phyloP scores from a whole-genome alignment of 2,329 filamentous ascomycete genomes.

The Fusarium brevicatenulatum region DNA sequence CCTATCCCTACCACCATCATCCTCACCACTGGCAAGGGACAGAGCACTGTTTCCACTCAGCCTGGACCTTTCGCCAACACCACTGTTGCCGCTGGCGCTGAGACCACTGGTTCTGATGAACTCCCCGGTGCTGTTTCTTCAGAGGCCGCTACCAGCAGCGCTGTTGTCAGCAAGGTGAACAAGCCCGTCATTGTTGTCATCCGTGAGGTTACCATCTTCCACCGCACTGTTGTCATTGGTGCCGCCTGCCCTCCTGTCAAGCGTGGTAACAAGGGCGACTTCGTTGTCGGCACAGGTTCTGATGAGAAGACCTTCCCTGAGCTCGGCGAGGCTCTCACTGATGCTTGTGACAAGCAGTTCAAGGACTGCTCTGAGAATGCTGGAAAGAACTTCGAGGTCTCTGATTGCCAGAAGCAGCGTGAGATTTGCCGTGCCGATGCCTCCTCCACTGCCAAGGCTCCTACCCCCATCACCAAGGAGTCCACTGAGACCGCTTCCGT shows the following conservation, averaged over 20 bases:
- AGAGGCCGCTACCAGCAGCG: slow-evolving; percentile 27
- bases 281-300: slow-evolving; percentile 34
- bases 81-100: slow-evolving; percentile 14
- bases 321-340: slow-evolving; percentile 36
- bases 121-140: slow-evolving; percentile 11
- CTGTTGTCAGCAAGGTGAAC: slow-evolving; percentile 28
- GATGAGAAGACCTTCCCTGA: slow-evolving; percentile 34
- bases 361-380: slow-evolving; percentile 35
- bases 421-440: slow-evolving; percentile 39
- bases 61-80: slow-evolving; percentile 36
- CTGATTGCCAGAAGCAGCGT: slow-evolving; percentile 42
- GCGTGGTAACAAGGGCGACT: slow-evolving; percentile 31
- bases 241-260: slow-evolving; percentile 43
- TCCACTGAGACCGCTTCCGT: slow-evolving; percentile 43
- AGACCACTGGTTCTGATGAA: slow-evolving; percentile 14
- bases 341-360: slow-evolving; percentile 44
- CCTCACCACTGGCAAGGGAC: slow-evolving; percentile 31
- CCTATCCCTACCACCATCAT: slow-evolving; percentile 28
- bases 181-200: slow-evolving; percentile 38
- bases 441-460: slow-evolving; percentile 36
- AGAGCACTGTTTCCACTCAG: slow-evolving; percentile 19
- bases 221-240: slow-evolving; percentile 38
- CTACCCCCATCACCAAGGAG: slow-evolving; percentile 28
- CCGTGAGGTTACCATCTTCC: slow-evolving; percentile 39
- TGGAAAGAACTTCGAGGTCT: slow-evolving; percentile 40